Conservation (phyloP, 2,329 filamentous ascomycete genomes). For the Esteya vermicola region DNA sequence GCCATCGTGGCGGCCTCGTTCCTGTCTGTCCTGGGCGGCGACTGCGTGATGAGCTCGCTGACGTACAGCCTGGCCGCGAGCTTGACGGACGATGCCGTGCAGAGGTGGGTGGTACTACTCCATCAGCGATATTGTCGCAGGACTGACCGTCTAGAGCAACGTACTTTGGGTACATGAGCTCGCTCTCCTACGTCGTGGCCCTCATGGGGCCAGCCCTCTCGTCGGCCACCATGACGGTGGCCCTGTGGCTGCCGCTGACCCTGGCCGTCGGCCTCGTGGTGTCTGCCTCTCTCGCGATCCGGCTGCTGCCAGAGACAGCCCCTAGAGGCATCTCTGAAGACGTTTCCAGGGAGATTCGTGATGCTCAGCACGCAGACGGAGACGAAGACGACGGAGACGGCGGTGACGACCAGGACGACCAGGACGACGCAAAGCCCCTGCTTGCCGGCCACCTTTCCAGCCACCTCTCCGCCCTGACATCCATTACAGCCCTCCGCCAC, state of each 20-base stretch:
- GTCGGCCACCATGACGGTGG: constrained; percentile 27
- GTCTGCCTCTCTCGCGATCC: constrained; percentile 18
- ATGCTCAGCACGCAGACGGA: too few species aligned
- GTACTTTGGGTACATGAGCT: constrained; percentile 36
- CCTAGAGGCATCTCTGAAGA: too few species aligned
- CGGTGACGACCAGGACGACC: too few species aligned
- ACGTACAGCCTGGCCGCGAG: constrained; percentile 29
- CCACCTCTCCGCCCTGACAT: constrained; percentile 13
- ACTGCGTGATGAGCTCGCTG: constrained; percentile 36
- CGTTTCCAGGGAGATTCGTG: too few species aligned
- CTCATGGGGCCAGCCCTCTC: constrained; percentile 31
- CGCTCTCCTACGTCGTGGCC: constrained; percentile 30
- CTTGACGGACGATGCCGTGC: constrained; percentile 26
- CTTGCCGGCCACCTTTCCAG: neutral
- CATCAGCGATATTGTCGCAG: too few species aligned
- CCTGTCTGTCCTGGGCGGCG: constrained; percentile 31
- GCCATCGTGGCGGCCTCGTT: constrained; percentile 25
- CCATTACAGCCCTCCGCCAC: constrained; percentile 20
- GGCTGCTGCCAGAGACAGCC: constrained; percentile 14
- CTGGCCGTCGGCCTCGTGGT: constrained; percentile 23
- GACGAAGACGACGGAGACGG: too few species aligned
- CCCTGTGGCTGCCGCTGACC: constrained; percentile 29
- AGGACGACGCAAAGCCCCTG: neutral
- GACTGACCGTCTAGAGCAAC: constrained; percentile 21
- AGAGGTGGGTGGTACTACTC: constrained; percentile 17